Base-by-base conservation (phyloP, 306 rosid species). In the Cucumis cinereus region DNA sequence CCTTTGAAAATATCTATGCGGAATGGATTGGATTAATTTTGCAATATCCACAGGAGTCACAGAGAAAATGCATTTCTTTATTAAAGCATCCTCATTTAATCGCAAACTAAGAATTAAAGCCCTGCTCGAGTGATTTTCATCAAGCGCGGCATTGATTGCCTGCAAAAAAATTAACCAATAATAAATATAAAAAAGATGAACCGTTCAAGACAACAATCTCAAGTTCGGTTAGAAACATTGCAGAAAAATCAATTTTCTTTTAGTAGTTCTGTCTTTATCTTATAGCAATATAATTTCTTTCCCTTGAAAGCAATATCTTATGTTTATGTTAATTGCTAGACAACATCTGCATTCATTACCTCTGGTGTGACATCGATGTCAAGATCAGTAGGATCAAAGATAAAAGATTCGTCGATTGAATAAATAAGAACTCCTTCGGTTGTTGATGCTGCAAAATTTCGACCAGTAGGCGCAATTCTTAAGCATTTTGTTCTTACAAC, bases 361-460 rank as follows among this genome's bases (percentile, higher is more conserved):
- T 92, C 95, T 4, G 99, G 96, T 20, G 97, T 92, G 81, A 94
- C 96, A 81, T 94, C 86, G n/a, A 94, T 88, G 87, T 94, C 99
- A 23, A 94, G 95, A 83, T 94, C 97, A 73, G 95, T 89, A 74
- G 97, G 97, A 83, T 92, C 97, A 54, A 92, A 94, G 83, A 94
- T 94, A 82, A 92, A 90, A 11, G 93, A 89, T 60, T 90, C 97
- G 67, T 92, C 99, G 66, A 92, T 86, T 64, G 97, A 94, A 81
- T 87, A 92, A 82, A 92, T 88, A 62, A 90, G 81, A 80, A 92
- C 97, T 24, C 99, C 99, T 82, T 89, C 97, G 3, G 99, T 92
- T 23, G 97, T 92, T 84, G 99, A 93, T 47, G 97, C 97, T 22
- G 91, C 83, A 81, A 94, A 94, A 84, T 91, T 94, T 78, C 97